phyloP scores from a whole-genome alignment of 305 asterid genomes.

The Solanum hybrid region DNA sequence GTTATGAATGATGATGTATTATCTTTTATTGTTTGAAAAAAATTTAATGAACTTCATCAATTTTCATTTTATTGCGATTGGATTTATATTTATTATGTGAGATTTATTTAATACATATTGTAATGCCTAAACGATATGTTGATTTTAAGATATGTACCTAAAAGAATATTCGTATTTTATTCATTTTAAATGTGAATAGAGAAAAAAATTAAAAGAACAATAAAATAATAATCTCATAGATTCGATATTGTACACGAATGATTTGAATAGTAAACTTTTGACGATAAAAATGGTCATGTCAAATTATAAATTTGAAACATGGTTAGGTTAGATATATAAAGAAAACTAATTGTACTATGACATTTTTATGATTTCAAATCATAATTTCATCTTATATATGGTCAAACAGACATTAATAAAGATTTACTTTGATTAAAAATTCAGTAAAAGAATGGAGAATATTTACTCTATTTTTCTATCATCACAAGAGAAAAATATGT shows the following conservation, averaged over 20 bases:
- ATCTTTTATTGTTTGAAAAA: not conserved
- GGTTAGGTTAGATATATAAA: not conserved
- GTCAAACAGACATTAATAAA: not conserved
- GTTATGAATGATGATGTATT: not conserved
- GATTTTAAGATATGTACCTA: not conserved
- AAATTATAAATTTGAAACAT: not conserved
- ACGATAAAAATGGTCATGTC: not conserved
- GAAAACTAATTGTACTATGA: not conserved
- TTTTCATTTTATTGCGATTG: not conserved
- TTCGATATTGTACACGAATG: not conserved
- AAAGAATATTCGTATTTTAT: not conserved
- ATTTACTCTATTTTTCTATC: not conserved
- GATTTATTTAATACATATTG: not conserved
- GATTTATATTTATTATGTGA: not conserved
- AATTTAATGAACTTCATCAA: not conserved
- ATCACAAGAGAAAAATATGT: not conserved
- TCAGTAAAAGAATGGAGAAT: not conserved
- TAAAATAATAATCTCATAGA: not conserved
- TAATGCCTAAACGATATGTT: not conserved
- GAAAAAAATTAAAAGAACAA: not conserved
- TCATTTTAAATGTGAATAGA: not conserved
- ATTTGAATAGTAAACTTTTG: not conserved
- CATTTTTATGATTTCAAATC: not conserved
- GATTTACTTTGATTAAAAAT: not conserved
- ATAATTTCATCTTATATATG: not conserved